phyloP scores from a whole-genome alignment of 352 stramenopile species.

The Elongisporangium undulatum region DNA sequence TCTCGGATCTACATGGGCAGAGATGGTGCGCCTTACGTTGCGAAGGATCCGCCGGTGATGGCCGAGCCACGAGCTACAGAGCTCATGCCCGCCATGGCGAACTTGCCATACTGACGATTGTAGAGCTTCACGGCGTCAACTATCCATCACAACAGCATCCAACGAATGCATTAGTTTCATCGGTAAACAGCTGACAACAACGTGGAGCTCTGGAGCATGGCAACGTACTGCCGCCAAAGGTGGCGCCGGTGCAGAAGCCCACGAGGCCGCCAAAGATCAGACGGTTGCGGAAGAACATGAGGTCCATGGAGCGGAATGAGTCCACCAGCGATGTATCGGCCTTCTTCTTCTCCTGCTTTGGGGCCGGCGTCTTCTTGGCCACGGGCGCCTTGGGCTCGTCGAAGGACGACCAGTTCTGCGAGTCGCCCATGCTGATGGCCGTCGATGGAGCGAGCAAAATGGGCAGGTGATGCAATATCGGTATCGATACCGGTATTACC shows the following conservation, averaged over 20 bases:
- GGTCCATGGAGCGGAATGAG: slow-evolving; percentile 23
- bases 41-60: slow-evolving; percentile 52
- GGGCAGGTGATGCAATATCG: neutral
- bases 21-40: slow-evolving; percentile 25
- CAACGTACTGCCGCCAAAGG: slow-evolving; percentile 66
- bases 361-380: slow-evolving; percentile 1
- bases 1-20: slow-evolving; percentile 1
- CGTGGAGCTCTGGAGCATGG: neutral
- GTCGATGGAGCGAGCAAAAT: neutral
- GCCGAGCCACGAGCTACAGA: slow-evolving; percentile 43
- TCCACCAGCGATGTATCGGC: slow-evolving; percentile 5
- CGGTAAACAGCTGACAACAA: neutral
- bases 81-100: slow-evolving; percentile 42
- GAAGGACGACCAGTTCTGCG: slow-evolving; percentile 82
- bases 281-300: slow-evolving; percentile 58
- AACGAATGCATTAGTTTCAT: neutral
- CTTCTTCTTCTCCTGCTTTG: neutral
- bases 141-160: slow-evolving; percentile 12
- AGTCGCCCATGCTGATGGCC: slow-evolving; percentile 47
- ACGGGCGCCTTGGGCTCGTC: slow-evolving; percentile 30
- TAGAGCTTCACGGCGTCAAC: slow-evolving; percentile 64
- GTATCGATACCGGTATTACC: neutral
- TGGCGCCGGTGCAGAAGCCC: slow-evolving; percentile 72
- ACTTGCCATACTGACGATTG: slow-evolving; percentile 45
- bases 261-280: slow-evolving; percentile 77